phyloP scores from a whole-genome alignment of 345 rosid species.

The Linum tenue region DNA sequence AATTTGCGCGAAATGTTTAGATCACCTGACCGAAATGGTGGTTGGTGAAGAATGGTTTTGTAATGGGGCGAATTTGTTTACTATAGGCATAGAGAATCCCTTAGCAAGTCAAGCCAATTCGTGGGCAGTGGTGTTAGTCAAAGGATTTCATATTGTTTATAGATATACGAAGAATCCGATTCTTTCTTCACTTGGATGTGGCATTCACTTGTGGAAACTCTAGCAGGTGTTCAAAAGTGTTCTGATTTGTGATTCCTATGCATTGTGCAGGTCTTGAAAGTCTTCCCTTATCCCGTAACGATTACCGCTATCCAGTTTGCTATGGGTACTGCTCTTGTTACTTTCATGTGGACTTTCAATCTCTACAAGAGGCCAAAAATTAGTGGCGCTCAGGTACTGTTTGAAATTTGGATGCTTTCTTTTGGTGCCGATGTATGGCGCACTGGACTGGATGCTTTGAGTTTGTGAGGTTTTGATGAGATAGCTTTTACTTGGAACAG shows the following conservation, averaged over 20 bases:
- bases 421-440: background rate
- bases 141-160: background rate
- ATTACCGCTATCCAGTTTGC: constrained; percentile 64
- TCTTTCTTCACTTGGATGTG: background rate
- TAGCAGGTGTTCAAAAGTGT: background rate
- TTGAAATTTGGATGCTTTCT: background rate
- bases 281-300: constrained; percentile 62
- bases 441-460: background rate
- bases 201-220: background rate
- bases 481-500: constrained; percentile 25
- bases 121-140: no score
- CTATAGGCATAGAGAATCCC: no score
- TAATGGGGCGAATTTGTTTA: no score
- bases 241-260: background rate
- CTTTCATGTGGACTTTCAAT: constrained; percentile 71
- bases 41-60: no score
- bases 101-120: no score
- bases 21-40: no score
- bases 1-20: no score
- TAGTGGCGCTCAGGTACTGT: constrained; percentile 30
- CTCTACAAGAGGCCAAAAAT: constrained; percentile 72
- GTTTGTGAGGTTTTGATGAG: background rate
- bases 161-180: background rate
- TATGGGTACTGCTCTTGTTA: constrained; percentile 66
- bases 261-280: constrained; percentile 69